Conservation (phyloP, 139 green algal genomes). For the Edaphochlamys debaryana region DNA sequence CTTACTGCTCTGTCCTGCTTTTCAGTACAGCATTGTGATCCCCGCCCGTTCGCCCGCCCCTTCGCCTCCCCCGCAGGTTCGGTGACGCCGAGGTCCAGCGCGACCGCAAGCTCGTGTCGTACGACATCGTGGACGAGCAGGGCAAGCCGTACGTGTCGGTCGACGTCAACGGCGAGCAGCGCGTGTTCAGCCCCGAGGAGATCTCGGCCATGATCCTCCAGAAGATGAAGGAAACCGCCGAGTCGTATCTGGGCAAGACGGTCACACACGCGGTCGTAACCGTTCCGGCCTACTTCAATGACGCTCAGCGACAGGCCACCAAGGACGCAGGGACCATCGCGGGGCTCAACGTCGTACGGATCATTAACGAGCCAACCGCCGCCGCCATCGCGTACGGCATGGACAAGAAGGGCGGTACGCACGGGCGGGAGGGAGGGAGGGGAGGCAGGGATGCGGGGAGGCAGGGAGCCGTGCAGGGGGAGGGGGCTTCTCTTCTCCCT, state of each 20-base stretch:
- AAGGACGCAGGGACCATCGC: conserved; percentile 69
- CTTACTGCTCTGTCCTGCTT: too few species aligned
- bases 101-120: conserved; percentile 93
- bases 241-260: conserved; percentile 86
- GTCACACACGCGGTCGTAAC: conserved; percentile 94
- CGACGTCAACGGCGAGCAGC: conserved; percentile 49
- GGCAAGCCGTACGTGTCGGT: conserved; percentile 70
- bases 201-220: conserved; percentile 69
- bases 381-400: conserved; percentile 92
- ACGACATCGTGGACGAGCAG: conserved; percentile 41
- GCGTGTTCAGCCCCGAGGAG: conserved; percentile 64
- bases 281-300: conserved; percentile 69
- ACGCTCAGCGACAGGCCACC: conserved; percentile 21
- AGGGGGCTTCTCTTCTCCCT: too few species aligned
- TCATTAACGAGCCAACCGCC: conserved; percentile 97
- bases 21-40: too few species aligned
- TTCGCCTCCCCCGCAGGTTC: not conserved
- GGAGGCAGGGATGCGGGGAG: too few species aligned
- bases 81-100: conserved; percentile 82
- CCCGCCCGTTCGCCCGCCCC: too few species aligned
- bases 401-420: not conserved
- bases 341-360: conserved; percentile 93
- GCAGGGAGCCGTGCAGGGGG: too few species aligned
- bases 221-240: conserved; percentile 95
- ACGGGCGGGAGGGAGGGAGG: too few species aligned